A percentile compares a stretch with the other conserved stretches of the same genome.
Evolutionary conservation across 2,329 filamentous ascomycete species (phyloP).

Genomic region (Penicillium nordicum): DNA sequence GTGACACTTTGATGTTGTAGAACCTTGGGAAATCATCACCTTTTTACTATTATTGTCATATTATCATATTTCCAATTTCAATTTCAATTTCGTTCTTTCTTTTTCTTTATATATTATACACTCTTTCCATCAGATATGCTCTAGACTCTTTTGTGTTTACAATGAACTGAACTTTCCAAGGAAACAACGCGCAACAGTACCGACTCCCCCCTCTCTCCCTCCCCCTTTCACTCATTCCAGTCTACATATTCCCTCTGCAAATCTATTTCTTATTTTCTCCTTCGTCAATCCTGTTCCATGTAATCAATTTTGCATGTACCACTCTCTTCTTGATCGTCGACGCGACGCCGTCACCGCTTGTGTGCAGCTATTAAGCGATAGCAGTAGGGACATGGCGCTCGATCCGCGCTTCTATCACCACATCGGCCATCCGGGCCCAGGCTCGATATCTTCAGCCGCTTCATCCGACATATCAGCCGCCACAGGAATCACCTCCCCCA

Average conservation of each 20-base stretch:
- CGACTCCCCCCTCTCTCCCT: slow-evolving; percentile 8
- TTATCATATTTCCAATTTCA: background rate
- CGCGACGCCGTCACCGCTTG: slow-evolving; percentile 40
- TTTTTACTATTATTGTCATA: background rate
- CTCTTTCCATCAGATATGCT: slow-evolving; percentile 2
- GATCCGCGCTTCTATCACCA: slow-evolving; percentile 41
- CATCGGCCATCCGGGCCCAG: slow-evolving; percentile 29
- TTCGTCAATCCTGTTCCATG: slow-evolving; percentile 8
- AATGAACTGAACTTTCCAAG: slow-evolving; percentile 11
- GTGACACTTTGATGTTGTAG: background rate
- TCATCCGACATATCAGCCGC: slow-evolving; percentile 33
- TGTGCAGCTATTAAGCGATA: slow-evolving; percentile 40
- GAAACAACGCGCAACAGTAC: slow-evolving; percentile 23
- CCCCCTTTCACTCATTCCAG: slow-evolving; percentile 8
- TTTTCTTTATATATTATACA: slow-evolving; percentile 1
- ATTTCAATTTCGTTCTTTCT: slow-evolving; percentile 1
- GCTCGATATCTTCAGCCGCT: slow-evolving; percentile 35
- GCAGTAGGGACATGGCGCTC: slow-evolving; percentile 39
- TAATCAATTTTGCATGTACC: slow-evolving; percentile 41
- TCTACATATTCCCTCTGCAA: slow-evolving; percentile 5
- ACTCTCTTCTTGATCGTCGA: slow-evolving; percentile 36
- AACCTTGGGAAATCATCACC: background rate
- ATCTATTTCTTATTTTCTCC: slow-evolving; percentile 7
- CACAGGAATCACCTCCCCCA: slow-evolving; percentile 38
- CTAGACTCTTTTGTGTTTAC: background rate